A percentile compares a stretch with the other conserved stretches of the same genome.
Evolutionary conservation across 2,329 filamentous ascomycete genomes (phyloP).

Genomic region (Decorospora gaudefroyi): DNA sequence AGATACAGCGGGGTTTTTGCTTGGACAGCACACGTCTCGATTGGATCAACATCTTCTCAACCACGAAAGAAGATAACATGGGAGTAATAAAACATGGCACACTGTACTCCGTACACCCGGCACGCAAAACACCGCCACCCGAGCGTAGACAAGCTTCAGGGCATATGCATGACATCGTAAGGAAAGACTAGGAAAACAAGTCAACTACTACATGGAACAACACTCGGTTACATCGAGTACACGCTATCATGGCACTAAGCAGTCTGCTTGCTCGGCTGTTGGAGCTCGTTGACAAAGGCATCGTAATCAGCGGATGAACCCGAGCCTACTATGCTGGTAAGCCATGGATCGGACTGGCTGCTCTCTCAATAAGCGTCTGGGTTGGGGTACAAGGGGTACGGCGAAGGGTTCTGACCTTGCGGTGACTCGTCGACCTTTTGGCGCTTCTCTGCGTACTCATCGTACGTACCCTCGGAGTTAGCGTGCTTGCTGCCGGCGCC

Average conservation of each 20-base stretch:
- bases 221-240: background rate
- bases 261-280: constrained; percentile 22
- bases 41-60: no score
- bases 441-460: constrained; percentile 45
- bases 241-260: constrained; percentile 11
- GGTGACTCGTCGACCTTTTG: constrained; percentile 41
- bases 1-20: no score
- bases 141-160: constrained; percentile 18
- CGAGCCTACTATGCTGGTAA: constrained; percentile 30
- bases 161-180: constrained; percentile 30
- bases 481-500: constrained; percentile 42
- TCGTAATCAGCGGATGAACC: constrained; percentile 23
- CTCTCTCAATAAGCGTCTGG: constrained; percentile 40
- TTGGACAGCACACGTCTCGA: no score
- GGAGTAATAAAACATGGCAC: no score
- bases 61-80: no score
- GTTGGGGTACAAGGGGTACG: constrained; percentile 26
- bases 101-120: constrained; percentile 22
- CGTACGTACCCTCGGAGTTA: constrained; percentile 39
- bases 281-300: constrained; percentile 26
- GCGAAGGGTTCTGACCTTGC: constrained; percentile 42
- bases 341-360: constrained; percentile 35
- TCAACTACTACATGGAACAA: background rate
- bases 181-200: constrained; percentile 5
- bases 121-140: constrained; percentile 18